Evolutionary conservation across 495 filamentous ascomycete species (phyloP).

Genomic region (Penicillium lividum): DNA sequence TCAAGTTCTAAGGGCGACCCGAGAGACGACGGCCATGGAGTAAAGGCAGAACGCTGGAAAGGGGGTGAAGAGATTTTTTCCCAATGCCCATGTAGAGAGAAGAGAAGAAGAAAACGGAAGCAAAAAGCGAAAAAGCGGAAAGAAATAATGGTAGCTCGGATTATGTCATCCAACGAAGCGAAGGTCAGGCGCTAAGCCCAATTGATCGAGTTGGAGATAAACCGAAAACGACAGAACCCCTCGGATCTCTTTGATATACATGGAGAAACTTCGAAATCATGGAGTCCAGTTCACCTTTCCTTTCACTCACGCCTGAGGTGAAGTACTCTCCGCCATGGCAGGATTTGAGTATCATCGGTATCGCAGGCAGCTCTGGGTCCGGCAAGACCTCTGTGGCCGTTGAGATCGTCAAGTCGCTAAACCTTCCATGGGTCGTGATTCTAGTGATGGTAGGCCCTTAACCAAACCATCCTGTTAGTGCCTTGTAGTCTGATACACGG

Average conservation of each 20-base stretch:
- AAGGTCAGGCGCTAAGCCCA: slow-evolving; percentile 27
- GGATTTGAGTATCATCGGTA: slow-evolving; percentile 89
- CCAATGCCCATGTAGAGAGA: slow-evolving; percentile 5
- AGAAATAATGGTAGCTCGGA: slow-evolving; percentile 22
- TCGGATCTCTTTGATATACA: background rate
- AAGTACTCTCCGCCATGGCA: slow-evolving; percentile 95
- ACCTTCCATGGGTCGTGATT: slow-evolving; percentile 96
- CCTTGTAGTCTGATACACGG: slow-evolving; percentile 27
- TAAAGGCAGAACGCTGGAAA: slow-evolving; percentile 30
- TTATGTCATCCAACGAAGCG: slow-evolving; percentile 26
- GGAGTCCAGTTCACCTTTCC: slow-evolving; percentile 49
- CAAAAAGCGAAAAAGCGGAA: slow-evolving; percentile 12
- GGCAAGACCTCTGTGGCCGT: slow-evolving; percentile 96
- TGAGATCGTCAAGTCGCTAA: slow-evolving; percentile 84
- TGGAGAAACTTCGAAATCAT: slow-evolving; percentile 24
- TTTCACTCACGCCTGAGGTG: slow-evolving; percentile 48
- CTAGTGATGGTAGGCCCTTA: slow-evolving; percentile 76
- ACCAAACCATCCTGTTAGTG: background rate
- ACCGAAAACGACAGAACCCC: slow-evolving; percentile 10
- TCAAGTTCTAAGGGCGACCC: slow-evolving; percentile 25
- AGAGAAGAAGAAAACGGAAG: slow-evolving; percentile 15
- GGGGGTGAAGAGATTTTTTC: slow-evolving; percentile 12
- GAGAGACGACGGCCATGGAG: slow-evolving; percentile 32
- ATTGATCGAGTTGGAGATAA: slow-evolving; percentile 15
- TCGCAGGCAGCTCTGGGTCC: slow-evolving; percentile 93